Conservation (phyloP, 2,329 filamentous ascomycete species). For the Aspergillus fijiensis region DNA sequence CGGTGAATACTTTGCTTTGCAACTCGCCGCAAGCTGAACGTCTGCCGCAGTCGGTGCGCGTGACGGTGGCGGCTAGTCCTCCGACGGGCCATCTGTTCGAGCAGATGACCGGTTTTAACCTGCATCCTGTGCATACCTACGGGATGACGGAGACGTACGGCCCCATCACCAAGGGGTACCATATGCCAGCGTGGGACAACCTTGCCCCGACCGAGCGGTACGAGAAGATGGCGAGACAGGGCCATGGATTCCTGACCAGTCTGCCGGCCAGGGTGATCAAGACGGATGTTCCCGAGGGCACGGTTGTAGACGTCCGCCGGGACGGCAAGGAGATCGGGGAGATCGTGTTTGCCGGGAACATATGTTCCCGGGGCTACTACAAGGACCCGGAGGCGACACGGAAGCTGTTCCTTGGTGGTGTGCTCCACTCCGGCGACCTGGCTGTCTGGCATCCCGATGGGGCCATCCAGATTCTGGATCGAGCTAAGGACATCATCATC, state of each 20-base stretch:
- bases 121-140: conserved; percentile 91
- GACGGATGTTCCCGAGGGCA: conserved; percentile 67
- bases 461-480: conserved; percentile 85
- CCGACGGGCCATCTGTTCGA: conserved; percentile 89
- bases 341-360: conserved; percentile 86
- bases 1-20: conserved; percentile 91
- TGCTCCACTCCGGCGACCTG: conserved; percentile 83
- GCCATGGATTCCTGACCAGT: conserved; percentile 83
- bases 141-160: conserved; percentile 88
- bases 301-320: conserved; percentile 65
- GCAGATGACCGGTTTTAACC: conserved; percentile 83
- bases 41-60: conserved; percentile 69
- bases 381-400: conserved; percentile 82
- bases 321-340: conserved; percentile 77
- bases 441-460: conserved; percentile 93
- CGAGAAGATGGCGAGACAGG: conserved; percentile 86
- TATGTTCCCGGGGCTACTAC: conserved; percentile 88
- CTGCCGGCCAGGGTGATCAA: conserved; percentile 81
- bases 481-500: conserved; percentile 98
- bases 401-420: conserved; percentile 84
- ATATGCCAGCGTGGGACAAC: conserved; percentile 78
- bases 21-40: conserved; percentile 71
- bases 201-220: conserved; percentile 76
- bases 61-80: conserved; percentile 90
- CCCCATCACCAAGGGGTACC: conserved; percentile 91